phyloP scores from a whole-genome alignment of 768 basidiomycete species.

The Mycena latifolia region DNA sequence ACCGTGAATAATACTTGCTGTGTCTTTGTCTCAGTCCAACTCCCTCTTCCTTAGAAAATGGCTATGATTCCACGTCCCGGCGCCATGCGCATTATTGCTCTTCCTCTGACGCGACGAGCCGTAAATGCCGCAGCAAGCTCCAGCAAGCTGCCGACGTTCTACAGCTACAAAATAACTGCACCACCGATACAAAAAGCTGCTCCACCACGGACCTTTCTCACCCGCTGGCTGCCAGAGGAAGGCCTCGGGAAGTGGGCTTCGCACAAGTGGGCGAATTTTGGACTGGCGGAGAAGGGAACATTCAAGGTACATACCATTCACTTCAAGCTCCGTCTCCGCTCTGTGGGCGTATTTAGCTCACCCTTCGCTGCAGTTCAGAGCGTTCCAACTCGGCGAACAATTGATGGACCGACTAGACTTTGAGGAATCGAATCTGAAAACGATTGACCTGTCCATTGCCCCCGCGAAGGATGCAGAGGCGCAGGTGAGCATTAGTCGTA shows the following conservation, averaged over 20 bases:
- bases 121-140: conserved; percentile 9
- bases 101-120: conserved; percentile 51
- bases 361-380: conserved; percentile 48
- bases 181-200: conserved; percentile 25
- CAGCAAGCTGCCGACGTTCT: conserved; percentile 51
- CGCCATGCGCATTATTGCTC: conserved; percentile 60
- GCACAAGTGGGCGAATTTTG: conserved; percentile 59
- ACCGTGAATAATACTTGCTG: not conserved
- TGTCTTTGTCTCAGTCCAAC: not conserved
- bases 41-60: conserved; percentile 7
- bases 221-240: conserved; percentile 34
- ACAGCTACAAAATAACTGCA: conserved; percentile 50
- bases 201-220: conserved; percentile 38
- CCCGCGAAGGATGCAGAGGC: conserved; percentile 38
- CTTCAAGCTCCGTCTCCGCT: not conserved
- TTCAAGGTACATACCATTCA: conserved; percentile 55
- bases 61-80: conserved; percentile 5
- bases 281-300: conserved; percentile 56
- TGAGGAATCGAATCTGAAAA: conserved; percentile 65
- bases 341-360: not conserved
- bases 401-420: conserved; percentile 63
- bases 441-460: conserved; percentile 61
- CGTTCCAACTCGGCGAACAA: conserved; percentile 63
- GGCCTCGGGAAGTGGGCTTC: conserved; percentile 43
- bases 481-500: not conserved